Conservation (phyloP, 306 rosid species). For the Mimosa bimucronata region DNA sequence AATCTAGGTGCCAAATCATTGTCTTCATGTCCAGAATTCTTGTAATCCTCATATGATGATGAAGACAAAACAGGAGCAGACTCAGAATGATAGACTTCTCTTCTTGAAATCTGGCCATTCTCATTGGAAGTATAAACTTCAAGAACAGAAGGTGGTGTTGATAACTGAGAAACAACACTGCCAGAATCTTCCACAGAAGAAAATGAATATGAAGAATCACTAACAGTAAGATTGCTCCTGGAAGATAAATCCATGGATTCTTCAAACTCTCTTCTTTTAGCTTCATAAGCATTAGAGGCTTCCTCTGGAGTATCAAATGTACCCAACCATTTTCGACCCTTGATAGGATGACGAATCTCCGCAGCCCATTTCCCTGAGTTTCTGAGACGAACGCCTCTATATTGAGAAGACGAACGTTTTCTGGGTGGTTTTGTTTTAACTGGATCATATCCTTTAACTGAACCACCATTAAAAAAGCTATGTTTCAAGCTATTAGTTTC, state of each 20-base stretch:
- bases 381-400: conserved; percentile 79
- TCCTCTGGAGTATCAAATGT: conserved; percentile 79
- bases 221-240: not conserved
- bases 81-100: conserved; percentile 21
- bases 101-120: conserved; percentile 13
- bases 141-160: conserved; percentile 68
- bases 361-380: conserved; percentile 96
- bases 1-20: not conserved
- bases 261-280: conserved; percentile 56
- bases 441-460: conserved; percentile 14
- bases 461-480: not conserved
- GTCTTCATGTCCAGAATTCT: conserved; percentile 28
- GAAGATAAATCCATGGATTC: not conserved
- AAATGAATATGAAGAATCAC: not conserved
- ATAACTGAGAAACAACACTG: conserved; percentile 48
- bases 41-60: conserved; percentile 4
- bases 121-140: conserved; percentile 52
- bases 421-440: not conserved
- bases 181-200: conserved; percentile 46
- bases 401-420: conserved; percentile 46
- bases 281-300: conserved; percentile 69
- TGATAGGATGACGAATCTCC: conserved; percentile 85
- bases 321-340: conserved; percentile 75
- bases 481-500: conserved; percentile 38
- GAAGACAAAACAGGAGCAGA: not conserved